Conservation (phyloP, 2,329 filamentous ascomycete species). For the Hymenoscyphus linearis region DNA sequence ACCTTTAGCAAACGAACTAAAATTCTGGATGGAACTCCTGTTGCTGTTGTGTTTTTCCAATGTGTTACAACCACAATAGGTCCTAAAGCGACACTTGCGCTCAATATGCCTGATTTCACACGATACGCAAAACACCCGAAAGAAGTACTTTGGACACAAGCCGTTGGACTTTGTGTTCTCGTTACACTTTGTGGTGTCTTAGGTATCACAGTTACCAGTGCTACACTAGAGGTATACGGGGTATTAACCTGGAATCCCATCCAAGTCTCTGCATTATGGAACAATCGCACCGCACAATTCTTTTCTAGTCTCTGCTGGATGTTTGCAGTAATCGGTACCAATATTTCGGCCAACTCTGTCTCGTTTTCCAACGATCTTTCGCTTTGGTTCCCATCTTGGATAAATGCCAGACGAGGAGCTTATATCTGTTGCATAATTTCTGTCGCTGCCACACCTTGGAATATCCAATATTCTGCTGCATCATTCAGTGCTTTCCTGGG, state of each 20-base stretch:
- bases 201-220: constrained; percentile 24
- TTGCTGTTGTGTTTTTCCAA: constrained; percentile 18
- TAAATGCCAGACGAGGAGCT: constrained; percentile 44
- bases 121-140: constrained; percentile 25
- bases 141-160: constrained; percentile 23
- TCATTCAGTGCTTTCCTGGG: constrained; percentile 30
- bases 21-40: constrained; percentile 18
- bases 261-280: constrained; percentile 22
- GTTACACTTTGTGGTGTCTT: constrained; percentile 25
- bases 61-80: constrained; percentile 22
- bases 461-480: constrained; percentile 35
- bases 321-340: constrained; percentile 32
- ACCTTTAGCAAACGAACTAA: constrained; percentile 20
- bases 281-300: constrained; percentile 29
- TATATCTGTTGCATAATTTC: constrained; percentile 38
- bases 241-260: constrained; percentile 26
- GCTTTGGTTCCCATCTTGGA: constrained; percentile 43
- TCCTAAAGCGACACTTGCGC: constrained; percentile 25
- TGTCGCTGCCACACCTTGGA: constrained; percentile 43
- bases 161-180: constrained; percentile 21
- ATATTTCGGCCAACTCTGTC: constrained; percentile 38
- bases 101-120: constrained; percentile 32
- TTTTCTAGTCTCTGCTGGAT: constrained; percentile 27
- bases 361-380: constrained; percentile 36
- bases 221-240: constrained; percentile 27